Evolutionary conservation across 2,329 filamentous ascomycete species (phyloP), one percentile per base, ranked within the genome.

Genomic region (Coleophoma eucalyptorum): DNA sequence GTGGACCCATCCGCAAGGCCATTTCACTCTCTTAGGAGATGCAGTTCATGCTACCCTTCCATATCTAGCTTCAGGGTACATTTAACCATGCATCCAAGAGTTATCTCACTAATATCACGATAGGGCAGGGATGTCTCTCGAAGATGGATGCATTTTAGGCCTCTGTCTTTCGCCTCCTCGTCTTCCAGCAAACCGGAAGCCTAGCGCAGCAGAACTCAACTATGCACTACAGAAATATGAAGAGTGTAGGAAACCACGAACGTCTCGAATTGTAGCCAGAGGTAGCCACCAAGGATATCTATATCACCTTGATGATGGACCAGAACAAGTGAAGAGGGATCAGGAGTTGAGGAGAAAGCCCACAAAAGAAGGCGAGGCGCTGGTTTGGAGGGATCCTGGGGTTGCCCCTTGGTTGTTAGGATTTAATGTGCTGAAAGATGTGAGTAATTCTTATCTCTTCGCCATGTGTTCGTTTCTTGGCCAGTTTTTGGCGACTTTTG

Each of bases 21-120:
- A 76, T 0, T 81, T 81, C 57, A 76, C 77, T 0, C 72, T 85
- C 58, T 68, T 85, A 0, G 83, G 83, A 0, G 82, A 86, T 56
- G 78, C 81, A 1, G 79, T 80, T 2, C 81, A 86, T 54, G 80
- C 82, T 0, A 84, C 80, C 0, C 68, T 86, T 0, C 83, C 82
- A 0, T 86, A 86, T 57, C 69, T 82, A 0, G 78, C 78, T 2
- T 72, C 67, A 8, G 73, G 63, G 50, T 48, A 43, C 35, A 4
- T 33, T 43, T n/a, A 5, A 32, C 13, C 7, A 35, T n/a, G 12
- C 38, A 34, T n/a, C 2, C n/a, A 10, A 6, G 3, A 16, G 8
- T 40, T 12, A 16, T 40, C 3, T 40, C 19, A 19, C 37, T 40
- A n/a, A 40, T 2, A 15, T 7, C n/a, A 13, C 12, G 2, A n/a